Base-by-base conservation (phyloP, 1,284 basidiomycete genomes). In the Ustilago esculenta region DNA sequence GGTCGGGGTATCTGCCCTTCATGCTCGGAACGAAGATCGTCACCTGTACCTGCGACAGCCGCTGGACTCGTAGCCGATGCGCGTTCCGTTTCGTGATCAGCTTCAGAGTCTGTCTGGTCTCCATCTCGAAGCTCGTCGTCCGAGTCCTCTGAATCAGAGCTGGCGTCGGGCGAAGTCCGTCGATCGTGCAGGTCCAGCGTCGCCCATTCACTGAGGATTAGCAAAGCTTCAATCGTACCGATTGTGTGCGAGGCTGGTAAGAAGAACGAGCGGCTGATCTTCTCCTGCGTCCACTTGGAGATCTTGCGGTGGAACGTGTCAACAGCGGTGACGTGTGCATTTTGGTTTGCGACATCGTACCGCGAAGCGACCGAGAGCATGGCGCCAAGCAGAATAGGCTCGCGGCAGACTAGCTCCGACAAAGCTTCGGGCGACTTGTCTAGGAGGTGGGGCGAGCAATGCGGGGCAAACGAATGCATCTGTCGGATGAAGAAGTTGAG, bases 321-420 rank as follows among this genome's bases (percentile, higher is more conserved):
- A 41, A 65, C 61, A 9, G 60, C 60, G 11, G 56, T 61, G 14
- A 70, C 60, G 37, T 70, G 60, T 5, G 52, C 67, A 24, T 65
- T 65, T 49, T 65, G 56, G n/a, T 70, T 65, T 39, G 58, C 46
- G 12, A 70, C 67, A 25, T 65, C 66, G 39, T 71, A 74, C 14
- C 72, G 59, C 7, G 72, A 74, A 14, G 72, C 68, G 1, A 74
- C 60, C 0, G 72, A 71, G n/a, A 74, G 60, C 60, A 74, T 74
- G 17, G 68, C 64, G 15, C 68, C 72, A 5, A 74, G 65, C 40
- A 74, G 43, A 41, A 74, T 66, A 9, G 64, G 64, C 32, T 74
- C 72, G 17, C 65, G 53, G 32, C 45, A 58, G 33, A 72, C 65
- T 5, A 74, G 72, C 49, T 74, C 72, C 0, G 72, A 71, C n/a